Base-by-base conservation (phyloP, 257 asterid genomes). In the Nemophila menziesii region DNA sequence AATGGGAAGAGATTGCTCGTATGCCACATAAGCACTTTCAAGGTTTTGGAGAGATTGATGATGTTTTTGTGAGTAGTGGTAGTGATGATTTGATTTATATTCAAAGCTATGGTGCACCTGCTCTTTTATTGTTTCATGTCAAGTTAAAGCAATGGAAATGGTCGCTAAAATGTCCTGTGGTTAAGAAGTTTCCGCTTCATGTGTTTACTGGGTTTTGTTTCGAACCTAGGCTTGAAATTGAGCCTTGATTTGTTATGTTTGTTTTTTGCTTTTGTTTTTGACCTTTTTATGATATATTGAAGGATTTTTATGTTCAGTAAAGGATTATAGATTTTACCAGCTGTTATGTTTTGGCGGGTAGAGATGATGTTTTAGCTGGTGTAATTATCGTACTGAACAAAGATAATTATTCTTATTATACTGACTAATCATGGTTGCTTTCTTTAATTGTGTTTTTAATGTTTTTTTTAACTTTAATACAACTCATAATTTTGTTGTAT, bases 1-100 rank as follows among this genome's bases (percentile, higher is more conserved):
- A 67, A 46, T 90, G 93, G 93, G 74, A 71, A 36, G 92, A 85
- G 58, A 65, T 85, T 12, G 69, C 86, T 3, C 69, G 94, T 20
- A 85, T 90, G 96, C 94, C 96, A 0, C 96, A 81, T 5, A 81
- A 65, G 60, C 66, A 43, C 39, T 90, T 85, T 40, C 99, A 90
- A 58, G 96, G 99, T 14, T 90, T 90, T 40, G 99, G 99, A 2
- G 99, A 90, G 69, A 58, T 85, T 13, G 94, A 90, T 34, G 99
- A 90, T 34, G 96, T 90, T 27, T 90, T 90, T 46, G 92, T 94
- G 8, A 81, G 99, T 68, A 72, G 96, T 14, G 96, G 99, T 22
- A 72, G 75, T 0, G 92, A 74, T n/a, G 86, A 77, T 33, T 73
- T 85, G 27, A 55, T 90, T 17, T 90, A 90, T 55, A 90, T 90